Evolutionary conservation across 805 yeast species (phyloP).

Genomic region (Pichia ethanolica): DNA sequence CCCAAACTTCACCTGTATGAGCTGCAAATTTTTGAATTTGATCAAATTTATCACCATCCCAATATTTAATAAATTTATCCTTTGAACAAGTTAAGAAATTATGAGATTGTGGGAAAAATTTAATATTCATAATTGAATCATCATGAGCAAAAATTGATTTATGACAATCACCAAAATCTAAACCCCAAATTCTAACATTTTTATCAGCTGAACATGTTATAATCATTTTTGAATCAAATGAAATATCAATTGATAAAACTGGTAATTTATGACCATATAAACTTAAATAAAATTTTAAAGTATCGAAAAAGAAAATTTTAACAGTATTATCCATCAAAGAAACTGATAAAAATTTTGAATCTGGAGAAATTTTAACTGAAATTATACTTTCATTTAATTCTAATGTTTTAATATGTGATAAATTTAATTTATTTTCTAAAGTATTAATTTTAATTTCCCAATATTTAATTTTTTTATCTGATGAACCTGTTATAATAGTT

Average conservation of each 20-base stretch:
- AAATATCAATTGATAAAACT: constrained; percentile 85
- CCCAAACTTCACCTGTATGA: constrained; percentile 94
- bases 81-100: constrained; percentile 86
- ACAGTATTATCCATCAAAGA: constrained; percentile 91
- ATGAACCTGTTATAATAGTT: constrained; percentile 83
- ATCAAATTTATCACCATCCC: constrained; percentile 98
- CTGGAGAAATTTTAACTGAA: constrained; percentile 73
- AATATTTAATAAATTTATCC: constrained; percentile 83
- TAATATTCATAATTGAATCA: constrained; percentile 87
- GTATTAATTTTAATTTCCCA: constrained; percentile 84
- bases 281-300: constrained; percentile 80
- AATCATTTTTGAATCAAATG: constrained; percentile 78
- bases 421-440: constrained; percentile 39
- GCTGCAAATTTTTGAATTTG: constrained; percentile 80
- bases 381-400: constrained; percentile 84
- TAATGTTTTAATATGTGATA: constrained; percentile 71
- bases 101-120: constrained; percentile 77
- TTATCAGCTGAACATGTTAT: constrained; percentile 96
- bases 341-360: constrained; percentile 67
- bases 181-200: constrained; percentile 96
- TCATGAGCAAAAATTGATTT: constrained; percentile 94
- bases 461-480: constrained; percentile 82
- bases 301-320: constrained; percentile 82
- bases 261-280: constrained; percentile 96
- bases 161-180: constrained; percentile 98